phyloP scores from a whole-genome alignment of 495 filamentous ascomycete species.

The Aeminium ludgeri region DNA sequence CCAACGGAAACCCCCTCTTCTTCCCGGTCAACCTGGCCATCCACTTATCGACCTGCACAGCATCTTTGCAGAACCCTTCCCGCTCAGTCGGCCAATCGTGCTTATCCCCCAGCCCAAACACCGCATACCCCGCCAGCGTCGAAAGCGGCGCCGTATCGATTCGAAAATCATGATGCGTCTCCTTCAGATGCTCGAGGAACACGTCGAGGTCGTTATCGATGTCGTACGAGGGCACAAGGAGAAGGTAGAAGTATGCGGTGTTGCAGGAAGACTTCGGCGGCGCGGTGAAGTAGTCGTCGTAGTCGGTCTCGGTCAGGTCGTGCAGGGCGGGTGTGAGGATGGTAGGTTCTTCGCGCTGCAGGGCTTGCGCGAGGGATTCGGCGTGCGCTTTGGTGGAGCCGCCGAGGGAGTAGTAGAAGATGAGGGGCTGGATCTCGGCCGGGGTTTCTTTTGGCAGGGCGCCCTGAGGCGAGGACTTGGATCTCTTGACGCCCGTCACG shows the following conservation, averaged over 20 bases:
- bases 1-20: constrained; percentile 68
- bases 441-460: constrained; percentile 8
- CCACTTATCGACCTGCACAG: constrained; percentile 79
- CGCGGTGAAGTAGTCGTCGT: constrained; percentile 76
- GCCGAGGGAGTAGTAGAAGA: constrained; percentile 81
- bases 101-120: constrained; percentile 84
- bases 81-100: constrained; percentile 82
- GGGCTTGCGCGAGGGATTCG: constrained; percentile 34
- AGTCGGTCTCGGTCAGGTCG: constrained; percentile 70
- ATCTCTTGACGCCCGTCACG: constrained; percentile 19
- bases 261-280: constrained; percentile 30
- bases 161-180: constrained; percentile 90
- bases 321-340: constrained; percentile 45
- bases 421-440: constrained; percentile 44
- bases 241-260: constrained; percentile 57
- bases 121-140: constrained; percentile 63
- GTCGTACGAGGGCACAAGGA: constrained; percentile 77
- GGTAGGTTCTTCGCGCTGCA: constrained; percentile 17
- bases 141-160: constrained; percentile 79
- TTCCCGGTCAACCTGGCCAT: constrained; percentile 76
- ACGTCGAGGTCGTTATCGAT: constrained; percentile 74
- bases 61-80: constrained; percentile 84
- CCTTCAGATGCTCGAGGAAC: constrained; percentile 65
- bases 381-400: constrained; percentile 59
- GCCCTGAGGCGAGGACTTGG: constrained; percentile 12